Conservation (phyloP, 2,329 filamentous ascomycete genomes). For the Fusarium sambucinum region DNA sequence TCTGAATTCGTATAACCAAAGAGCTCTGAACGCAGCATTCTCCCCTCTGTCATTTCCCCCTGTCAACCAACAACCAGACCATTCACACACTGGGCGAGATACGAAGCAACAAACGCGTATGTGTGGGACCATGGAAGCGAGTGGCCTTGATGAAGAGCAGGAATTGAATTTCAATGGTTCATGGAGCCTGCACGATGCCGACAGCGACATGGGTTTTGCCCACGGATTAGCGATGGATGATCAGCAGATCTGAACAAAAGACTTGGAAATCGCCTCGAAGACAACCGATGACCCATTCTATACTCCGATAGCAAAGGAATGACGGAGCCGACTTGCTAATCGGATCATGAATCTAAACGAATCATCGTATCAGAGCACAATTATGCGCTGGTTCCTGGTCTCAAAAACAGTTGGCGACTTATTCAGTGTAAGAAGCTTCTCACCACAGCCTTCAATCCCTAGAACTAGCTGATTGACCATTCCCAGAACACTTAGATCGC, state of each 20-base stretch:
- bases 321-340: neutral
- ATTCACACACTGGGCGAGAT: slow-evolving; percentile 33
- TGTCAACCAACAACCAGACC: slow-evolving; percentile 46
- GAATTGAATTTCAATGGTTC: slow-evolving; percentile 40
- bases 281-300: neutral
- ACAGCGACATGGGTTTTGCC: slow-evolving; percentile 41
- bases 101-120: slow-evolving; percentile 46
- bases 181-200: slow-evolving; percentile 45
- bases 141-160: slow-evolving; percentile 41
- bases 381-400: neutral
- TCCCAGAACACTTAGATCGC: slow-evolving; percentile 1
- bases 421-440: neutral
- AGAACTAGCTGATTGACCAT: neutral
- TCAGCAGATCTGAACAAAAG: slow-evolving; percentile 40
- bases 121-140: slow-evolving; percentile 43
- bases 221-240: slow-evolving; percentile 45
- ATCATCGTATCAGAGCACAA: neutral
- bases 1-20: slow-evolving; percentile 45
- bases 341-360: neutral
- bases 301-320: neutral
- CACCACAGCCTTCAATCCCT: neutral
- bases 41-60: slow-evolving; percentile 50
- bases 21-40: slow-evolving; percentile 38
- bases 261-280: neutral
- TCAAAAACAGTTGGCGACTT: neutral